These are phyloP conservation scores for Pisolithus microcarpus DNA, from an alignment of 768 basidiomycete species.

Conservation along the genomic window DNA sequence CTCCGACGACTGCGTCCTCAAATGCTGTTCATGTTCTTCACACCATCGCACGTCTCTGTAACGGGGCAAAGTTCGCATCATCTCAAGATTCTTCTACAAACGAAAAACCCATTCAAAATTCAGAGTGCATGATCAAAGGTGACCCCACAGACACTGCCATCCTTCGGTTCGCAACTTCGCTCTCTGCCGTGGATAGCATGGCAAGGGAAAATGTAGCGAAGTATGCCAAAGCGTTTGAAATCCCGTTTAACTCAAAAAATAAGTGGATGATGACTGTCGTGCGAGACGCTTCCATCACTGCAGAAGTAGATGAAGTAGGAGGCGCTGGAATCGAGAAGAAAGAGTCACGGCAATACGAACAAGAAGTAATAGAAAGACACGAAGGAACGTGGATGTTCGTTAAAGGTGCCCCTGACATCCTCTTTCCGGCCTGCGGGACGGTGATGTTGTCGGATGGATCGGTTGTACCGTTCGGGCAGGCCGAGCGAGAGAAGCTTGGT, in stretches of 20 bases:
- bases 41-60: slow-evolving; percentile 48
- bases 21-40: slow-evolving; percentile 26
- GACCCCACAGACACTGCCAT: slow-evolving; percentile 51
- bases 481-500: slow-evolving; percentile 14
- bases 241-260: slow-evolving; percentile 44
- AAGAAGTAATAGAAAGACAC: not conserved
- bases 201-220: slow-evolving; percentile 9
- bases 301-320: not conserved
- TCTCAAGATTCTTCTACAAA: slow-evolving; percentile 18
- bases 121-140: slow-evolving; percentile 33
- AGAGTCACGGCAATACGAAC: not conserved
- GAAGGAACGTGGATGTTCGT: slow-evolving; percentile 32
- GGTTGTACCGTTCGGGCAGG: slow-evolving; percentile 25
- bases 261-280: slow-evolving; percentile 53
- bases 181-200: slow-evolving; percentile 32
- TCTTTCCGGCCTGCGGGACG: slow-evolving; percentile 34
- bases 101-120: slow-evolving; percentile 13
- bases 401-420: slow-evolving; percentile 57
- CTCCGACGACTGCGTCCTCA: slow-evolving; percentile 3
- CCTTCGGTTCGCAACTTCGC: slow-evolving; percentile 19
- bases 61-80: slow-evolving; percentile 42
- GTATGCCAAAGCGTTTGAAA: slow-evolving; percentile 27
- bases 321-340: not conserved
- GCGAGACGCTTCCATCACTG: slow-evolving; percentile 7
- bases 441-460: slow-evolving; percentile 29